Evolutionary conservation across 1,139 yeast species (phyloP), one percentile per base, ranked within the genome.

Genomic region (Blastobotrys petasosporus): DNA sequence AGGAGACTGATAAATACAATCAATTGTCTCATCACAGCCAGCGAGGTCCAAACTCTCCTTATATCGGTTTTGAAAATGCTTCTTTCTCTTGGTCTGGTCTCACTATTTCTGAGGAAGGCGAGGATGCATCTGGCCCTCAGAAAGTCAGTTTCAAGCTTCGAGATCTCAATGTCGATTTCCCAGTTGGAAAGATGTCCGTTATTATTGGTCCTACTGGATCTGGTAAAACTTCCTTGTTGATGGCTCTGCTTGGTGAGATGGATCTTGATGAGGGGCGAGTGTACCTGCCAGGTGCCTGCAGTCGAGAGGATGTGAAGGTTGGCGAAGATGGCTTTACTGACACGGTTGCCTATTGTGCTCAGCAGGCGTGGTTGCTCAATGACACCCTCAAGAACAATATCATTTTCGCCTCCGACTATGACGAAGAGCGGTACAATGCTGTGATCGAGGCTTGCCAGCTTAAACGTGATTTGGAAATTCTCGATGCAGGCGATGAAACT

Each of bases 221-320:
- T 1, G 98, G 98, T 66, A 92, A 92, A 65, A 85, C 96, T 2
- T 90, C 97, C 0, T 67, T 92, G 53, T 73, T 92, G 49, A 74
- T 90, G 73, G 98, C 96, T 4, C 71, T 92, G 46, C 73, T 92
- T 39, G 98, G 98, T 61, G 98, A 92, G 69, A 92, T 92, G 97
- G 82, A 83, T 50, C 68, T 82, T 45, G 56, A 71, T 9, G 63
- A 67, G 1, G 98, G 98, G 59, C 73, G 76, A 40, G 86, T 88
- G 9, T 82, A 74, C 60, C 74, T 90, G 45, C 97, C 97, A 1
- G 90, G 90, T 49, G 74, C 77, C 20, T 30, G 32, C 6, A 84
- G 94, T 39, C 76, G 94, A 54, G 86, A 85, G 51, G 85, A 78
- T 43, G 70, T 85, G 49, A 68, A 75, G 30, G 71, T 81, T 42